Evolutionary conservation across 2,329 filamentous ascomycete species (phyloP).

Genomic region (Talaromyces amestolkiae): DNA sequence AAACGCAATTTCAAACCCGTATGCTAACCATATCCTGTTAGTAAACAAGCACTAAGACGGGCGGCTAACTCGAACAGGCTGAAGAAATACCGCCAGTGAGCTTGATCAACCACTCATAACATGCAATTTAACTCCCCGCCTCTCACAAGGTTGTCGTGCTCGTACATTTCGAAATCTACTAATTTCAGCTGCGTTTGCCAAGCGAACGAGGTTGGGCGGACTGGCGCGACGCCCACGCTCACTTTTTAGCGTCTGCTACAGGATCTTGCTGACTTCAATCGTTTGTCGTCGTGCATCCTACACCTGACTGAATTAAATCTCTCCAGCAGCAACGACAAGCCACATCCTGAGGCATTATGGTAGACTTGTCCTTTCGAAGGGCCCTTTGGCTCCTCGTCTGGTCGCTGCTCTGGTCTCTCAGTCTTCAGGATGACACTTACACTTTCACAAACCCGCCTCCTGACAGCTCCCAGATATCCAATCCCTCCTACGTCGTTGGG

Average conservation of each 20-base stretch:
- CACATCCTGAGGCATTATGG: background rate
- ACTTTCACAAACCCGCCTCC: slow-evolving; percentile 16
- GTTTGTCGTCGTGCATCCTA: background rate
- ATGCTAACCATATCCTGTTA: background rate
- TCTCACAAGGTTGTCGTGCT: background rate
- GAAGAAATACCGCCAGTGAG: background rate
- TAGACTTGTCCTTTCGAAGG: slow-evolving; percentile 1
- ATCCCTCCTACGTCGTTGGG: slow-evolving; percentile 13
- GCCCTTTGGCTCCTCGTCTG: slow-evolving; percentile 15
- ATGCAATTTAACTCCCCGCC: background rate
- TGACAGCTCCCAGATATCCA: background rate
- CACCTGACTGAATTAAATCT: background rate
- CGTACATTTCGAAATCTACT: background rate
- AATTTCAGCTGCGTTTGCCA: slow-evolving; percentile 2
- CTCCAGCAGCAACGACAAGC: background rate
- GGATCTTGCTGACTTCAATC: background rate
- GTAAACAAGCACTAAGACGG: background rate
- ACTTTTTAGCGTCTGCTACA: background rate
- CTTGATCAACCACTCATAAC: background rate
- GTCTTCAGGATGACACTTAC: slow-evolving; percentile 7
- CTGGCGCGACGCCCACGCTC: background rate
- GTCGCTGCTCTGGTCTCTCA: slow-evolving; percentile 17
- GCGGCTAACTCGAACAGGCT: background rate
- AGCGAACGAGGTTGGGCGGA: background rate
- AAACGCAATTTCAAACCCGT: background rate